These are phyloP conservation scores for Hypoxylon sp. DNA, from an alignment of 2,329 filamentous ascomycete species.

Conservation along the genomic window DNA sequence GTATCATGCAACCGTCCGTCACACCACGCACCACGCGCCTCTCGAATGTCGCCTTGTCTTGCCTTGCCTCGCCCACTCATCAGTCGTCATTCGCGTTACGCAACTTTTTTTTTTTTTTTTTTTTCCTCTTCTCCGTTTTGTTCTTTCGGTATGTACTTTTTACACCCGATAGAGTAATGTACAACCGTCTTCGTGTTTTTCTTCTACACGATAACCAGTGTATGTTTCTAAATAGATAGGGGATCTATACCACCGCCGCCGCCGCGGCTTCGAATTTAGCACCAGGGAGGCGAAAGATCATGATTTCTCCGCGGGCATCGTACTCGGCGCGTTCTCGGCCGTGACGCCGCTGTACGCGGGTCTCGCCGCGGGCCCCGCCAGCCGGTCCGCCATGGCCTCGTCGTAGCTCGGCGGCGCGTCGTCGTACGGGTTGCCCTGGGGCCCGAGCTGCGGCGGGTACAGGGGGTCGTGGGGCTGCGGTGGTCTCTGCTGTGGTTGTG, in stretches of 20 bases:
- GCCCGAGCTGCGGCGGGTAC: slow-evolving; percentile 70
- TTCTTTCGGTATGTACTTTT: too few species aligned
- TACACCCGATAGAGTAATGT: too few species aligned
- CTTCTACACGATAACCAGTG: too few species aligned
- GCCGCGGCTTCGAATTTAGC: too few species aligned
- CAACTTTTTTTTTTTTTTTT: neutral
- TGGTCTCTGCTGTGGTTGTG: slow-evolving; percentile 38
- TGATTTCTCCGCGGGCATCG: slow-evolving; percentile 51
- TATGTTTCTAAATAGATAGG: too few species aligned
- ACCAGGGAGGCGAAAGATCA: too few species aligned
- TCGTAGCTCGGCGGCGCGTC: slow-evolving; percentile 96
- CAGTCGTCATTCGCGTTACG: neutral
- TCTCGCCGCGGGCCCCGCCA: slow-evolving; percentile 72
- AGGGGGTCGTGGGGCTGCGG: slow-evolving; percentile 58
- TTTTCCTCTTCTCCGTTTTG: too few species aligned
- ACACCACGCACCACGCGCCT: slow-evolving; percentile 5
- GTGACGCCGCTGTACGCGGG: slow-evolving; percentile 75
- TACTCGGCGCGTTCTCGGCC: slow-evolving; percentile 69
- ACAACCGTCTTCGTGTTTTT: too few species aligned
- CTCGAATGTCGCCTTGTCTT: neutral
- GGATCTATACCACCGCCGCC: too few species aligned
- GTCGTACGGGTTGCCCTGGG: slow-evolving; percentile 61
- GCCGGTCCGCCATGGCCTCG: slow-evolving; percentile 84
- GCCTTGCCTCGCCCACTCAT: neutral
- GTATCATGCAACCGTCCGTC: slow-evolving; percentile 27